Conservation (phyloP, 805 yeast species). For the Vanderwaltozyma polyspora region DNA sequence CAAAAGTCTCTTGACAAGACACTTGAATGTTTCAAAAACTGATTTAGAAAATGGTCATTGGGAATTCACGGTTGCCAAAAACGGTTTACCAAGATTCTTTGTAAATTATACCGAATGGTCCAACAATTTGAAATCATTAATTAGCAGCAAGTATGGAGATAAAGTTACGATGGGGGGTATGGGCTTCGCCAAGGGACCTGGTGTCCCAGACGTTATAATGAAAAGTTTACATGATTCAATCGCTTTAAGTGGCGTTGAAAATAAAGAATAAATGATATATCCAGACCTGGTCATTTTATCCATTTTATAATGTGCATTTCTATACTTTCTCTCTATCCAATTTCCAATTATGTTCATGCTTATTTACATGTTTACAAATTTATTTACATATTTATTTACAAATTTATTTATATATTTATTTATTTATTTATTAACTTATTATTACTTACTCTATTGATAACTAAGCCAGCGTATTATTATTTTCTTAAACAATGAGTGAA, state of each 20-base stretch:
- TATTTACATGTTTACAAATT: too few species aligned
- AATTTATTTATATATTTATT: too few species aligned
- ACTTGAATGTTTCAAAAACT: constrained; percentile 28
- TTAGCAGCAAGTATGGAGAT: constrained; percentile 29
- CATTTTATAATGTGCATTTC: too few species aligned
- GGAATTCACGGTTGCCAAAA: constrained; percentile 33
- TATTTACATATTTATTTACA: too few species aligned
- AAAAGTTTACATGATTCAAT: constrained; percentile 50
- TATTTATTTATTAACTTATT: too few species aligned
- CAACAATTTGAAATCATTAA: constrained; percentile 24
- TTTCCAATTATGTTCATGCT: too few species aligned
- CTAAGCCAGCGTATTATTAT: too few species aligned
- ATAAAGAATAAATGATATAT: too few species aligned
- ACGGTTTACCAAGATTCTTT: constrained; percentile 71
- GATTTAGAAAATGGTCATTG: constrained; percentile 22
- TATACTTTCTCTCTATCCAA: too few species aligned
- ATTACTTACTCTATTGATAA: too few species aligned
- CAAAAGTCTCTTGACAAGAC: constrained; percentile 29
- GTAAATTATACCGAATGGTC: constrained; percentile 52
- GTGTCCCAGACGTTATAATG: constrained; percentile 78
- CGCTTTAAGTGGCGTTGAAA: constrained; percentile 6
- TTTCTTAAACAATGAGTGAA: too few species aligned
- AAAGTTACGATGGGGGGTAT: constrained; percentile 62
- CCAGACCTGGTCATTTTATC: too few species aligned
- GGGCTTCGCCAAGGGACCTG: constrained; percentile 68